These are phyloP conservation scores for Bruguiera sexangula DNA, from an alignment of 345 rosid genomes.

Conservation along the genomic window DNA sequence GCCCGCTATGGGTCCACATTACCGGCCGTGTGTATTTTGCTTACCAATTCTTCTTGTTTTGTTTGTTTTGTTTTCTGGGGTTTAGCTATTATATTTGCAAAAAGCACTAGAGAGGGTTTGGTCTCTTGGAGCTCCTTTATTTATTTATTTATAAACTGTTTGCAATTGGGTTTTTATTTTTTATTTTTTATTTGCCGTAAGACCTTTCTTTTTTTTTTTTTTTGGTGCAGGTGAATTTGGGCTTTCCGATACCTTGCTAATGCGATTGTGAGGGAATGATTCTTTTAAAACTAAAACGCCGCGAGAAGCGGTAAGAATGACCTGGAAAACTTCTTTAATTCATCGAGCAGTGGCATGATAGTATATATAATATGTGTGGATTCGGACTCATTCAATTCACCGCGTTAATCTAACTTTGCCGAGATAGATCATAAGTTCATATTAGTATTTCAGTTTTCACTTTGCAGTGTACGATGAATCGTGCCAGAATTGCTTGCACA, in stretches of 20 bases:
- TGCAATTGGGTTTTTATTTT: neutral
- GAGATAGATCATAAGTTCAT: too few relatives aligned
- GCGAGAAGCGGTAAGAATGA: conserved; percentile 65
- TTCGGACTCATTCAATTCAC: too few relatives aligned
- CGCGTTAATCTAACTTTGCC: too few relatives aligned
- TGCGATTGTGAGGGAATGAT: conserved; percentile 52
- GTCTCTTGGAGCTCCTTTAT: too few relatives aligned
- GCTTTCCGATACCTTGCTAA: conserved; percentile 66
- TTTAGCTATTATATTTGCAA: neutral
- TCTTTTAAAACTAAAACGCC: conserved; percentile 86
- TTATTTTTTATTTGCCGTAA: neutral
- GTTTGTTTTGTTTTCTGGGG: neutral
- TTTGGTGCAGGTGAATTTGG: neutral
- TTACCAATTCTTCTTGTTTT: neutral
- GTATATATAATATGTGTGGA: too few relatives aligned
- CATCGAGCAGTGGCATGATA: too few relatives aligned
- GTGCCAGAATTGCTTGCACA: too few relatives aligned
- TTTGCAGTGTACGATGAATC: too few relatives aligned
- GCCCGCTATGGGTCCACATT: conserved; percentile 97
- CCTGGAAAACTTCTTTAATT: neutral
- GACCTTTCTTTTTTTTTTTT: neutral
- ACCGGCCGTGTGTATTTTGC: conserved; percentile 85
- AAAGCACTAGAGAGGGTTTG: too few relatives aligned
- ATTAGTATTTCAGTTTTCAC: too few relatives aligned
- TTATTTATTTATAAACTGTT: neutral